Evolutionary conservation across 352 stramenopile species (phyloP), one percentile per base, ranked within the genome.

Genomic region (Pythium myriotylum): DNA sequence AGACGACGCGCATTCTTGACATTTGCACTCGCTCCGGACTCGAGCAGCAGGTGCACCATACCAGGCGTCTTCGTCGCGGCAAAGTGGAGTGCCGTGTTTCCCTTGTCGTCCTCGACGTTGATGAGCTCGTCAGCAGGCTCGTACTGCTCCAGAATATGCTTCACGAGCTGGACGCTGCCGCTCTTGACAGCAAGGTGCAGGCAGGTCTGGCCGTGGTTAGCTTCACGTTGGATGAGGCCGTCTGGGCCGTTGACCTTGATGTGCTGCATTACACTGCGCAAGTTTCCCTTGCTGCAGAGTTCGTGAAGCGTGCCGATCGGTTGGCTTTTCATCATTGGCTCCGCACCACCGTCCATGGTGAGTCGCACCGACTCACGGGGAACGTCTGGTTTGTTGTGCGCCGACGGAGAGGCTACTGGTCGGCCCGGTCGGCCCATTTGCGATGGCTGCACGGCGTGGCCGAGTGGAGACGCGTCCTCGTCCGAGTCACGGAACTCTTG

Each of bases 1-100:
- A 93, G 81, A 67, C 90, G 91, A 48, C 86, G 86, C 32, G 79
- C 87, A 70, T 95, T 95, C 73, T 92, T 92, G 23, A 92, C 79
- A 57, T 92, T 95, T n/a, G 84, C 83, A 27, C 79, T 91, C 12
- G 79, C 84, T 0, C 86, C 86, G 19, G 67, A 79, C 63, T 95
- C 84, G n/a, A 95, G 64, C 46, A 95, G 54, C 54, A 91, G 53
- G 45, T 93, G 84, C 29, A 95, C 86, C 77, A 95, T 90, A 23
- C 79, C 80, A 1, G 86, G 82, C 13, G 76, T 91, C 79, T 95
- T 95, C 10, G 86, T 95, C 37, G 86, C 86, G 7, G 86, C 86
- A 74, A 95, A 95, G 60, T 95, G 86, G 54, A 95, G 67, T 51
- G 81, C 80, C 41, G 86, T 91, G 72, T 95, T 95, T 65, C 86